Evolutionary conservation across 306 rosid species (phyloP).

Genomic region (Castanopsis chinensis): DNA sequence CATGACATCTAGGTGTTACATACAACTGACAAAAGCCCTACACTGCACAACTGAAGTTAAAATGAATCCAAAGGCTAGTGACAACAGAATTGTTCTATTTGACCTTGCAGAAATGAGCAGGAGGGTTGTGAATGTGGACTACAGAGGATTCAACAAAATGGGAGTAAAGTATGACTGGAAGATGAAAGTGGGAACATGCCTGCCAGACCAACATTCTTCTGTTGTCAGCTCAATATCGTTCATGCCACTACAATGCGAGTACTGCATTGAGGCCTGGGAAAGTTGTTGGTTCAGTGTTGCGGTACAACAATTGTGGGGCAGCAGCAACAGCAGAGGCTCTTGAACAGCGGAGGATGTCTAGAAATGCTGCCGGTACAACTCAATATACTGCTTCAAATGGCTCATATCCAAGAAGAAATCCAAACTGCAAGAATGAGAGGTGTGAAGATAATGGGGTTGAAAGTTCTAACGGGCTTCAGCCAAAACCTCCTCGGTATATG

Average conservation of each 20-base stretch:
- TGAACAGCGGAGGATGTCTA: constrained; percentile 69
- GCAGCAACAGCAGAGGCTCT: constrained; percentile 63
- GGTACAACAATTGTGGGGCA: constrained; percentile 73
- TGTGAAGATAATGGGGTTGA: constrained; percentile 70
- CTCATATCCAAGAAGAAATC: constrained; percentile 84
- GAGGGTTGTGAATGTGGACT: constrained; percentile 29
- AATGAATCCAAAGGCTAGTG: no score
- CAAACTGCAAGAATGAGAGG: constrained; percentile 70
- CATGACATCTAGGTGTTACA: no score
- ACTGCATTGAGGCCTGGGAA: constrained; percentile 77
- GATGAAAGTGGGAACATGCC: constrained; percentile 44
- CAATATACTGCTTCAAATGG: constrained; percentile 58
- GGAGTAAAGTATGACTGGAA: constrained; percentile 70
- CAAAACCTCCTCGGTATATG: constrained; percentile 64
- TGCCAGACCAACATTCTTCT: constrained; percentile 53
- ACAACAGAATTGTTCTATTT: neutral
- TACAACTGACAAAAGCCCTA: no score
- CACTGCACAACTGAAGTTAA: no score
- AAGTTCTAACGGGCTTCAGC: constrained; percentile 76
- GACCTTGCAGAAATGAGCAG: constrained; percentile 52
- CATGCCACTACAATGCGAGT: constrained; percentile 45
- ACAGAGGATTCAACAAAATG: constrained; percentile 38
- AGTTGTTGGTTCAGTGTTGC: constrained; percentile 78
- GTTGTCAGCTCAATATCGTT: constrained; percentile 64
- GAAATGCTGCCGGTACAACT: constrained; percentile 57